These are phyloP conservation scores for Tripidium arundinaceum DNA, from an alignment of 202 grass and related monocot species.

Conservation along the genomic window DNA sequence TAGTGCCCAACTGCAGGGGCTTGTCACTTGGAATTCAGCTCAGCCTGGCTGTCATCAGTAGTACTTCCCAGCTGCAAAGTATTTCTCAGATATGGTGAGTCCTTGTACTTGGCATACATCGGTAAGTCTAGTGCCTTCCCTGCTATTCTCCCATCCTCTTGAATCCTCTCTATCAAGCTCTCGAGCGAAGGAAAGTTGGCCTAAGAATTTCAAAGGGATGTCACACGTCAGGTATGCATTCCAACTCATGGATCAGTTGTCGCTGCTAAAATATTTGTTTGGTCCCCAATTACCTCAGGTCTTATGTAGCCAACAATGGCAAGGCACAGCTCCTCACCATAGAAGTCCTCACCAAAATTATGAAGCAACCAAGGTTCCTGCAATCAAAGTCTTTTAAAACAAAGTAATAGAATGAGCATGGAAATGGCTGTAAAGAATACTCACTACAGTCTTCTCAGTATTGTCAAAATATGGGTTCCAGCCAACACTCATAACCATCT, in stretches of 20 bases:
- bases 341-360: slow-evolving; percentile 78
- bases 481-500: slow-evolving; percentile 99
- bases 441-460: slow-evolving; percentile 85
- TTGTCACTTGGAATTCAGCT: slow-evolving; percentile 32
- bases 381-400: slow-evolving; percentile 23
- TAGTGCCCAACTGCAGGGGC: background rate
- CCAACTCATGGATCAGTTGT: background rate
- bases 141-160: slow-evolving; percentile 82
- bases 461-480: slow-evolving; percentile 98
- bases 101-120: slow-evolving; percentile 58
- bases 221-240: background rate
- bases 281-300: slow-evolving; percentile 56
- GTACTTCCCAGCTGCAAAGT: slow-evolving; percentile 27
- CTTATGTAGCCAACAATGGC: slow-evolving; percentile 91
- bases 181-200: slow-evolving; percentile 87
- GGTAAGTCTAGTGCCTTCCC: slow-evolving; percentile 78
- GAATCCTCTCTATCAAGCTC: slow-evolving; percentile 91
- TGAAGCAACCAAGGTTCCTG: slow-evolving; percentile 99
- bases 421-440: slow-evolving; percentile 33
- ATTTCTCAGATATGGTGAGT: slow-evolving; percentile 61
- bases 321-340: slow-evolving; percentile 88
- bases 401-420: slow-evolving; percentile 21
- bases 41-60: slow-evolving; percentile 3
- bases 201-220: slow-evolving; percentile 33
- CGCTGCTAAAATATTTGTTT: background rate